Conservation (phyloP, 371 early-diverging fungal species). For the Mortierella sp. region DNA sequence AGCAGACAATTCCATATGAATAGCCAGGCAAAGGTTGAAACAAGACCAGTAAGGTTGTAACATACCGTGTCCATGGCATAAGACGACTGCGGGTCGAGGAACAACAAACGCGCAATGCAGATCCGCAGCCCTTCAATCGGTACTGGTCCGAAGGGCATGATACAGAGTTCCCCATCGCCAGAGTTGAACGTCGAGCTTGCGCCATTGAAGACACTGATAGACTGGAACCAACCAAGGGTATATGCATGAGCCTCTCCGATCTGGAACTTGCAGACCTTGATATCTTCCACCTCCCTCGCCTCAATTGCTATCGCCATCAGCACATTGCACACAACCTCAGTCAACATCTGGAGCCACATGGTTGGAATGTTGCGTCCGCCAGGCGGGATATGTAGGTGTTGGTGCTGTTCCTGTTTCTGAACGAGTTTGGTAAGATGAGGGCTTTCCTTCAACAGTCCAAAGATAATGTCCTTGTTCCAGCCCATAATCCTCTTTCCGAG, state of each 20-base stretch:
- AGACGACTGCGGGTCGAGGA: slow-evolving; percentile 43
- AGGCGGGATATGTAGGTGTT: slow-evolving; percentile 10
- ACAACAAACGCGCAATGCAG: slow-evolving; percentile 37
- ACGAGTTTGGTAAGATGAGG: slow-evolving; percentile 21
- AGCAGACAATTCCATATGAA: neutral
- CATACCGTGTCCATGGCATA: slow-evolving; percentile 52
- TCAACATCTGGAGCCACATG: slow-evolving; percentile 46
- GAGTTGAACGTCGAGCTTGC: neutral
- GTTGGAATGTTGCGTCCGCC: slow-evolving; percentile 30
- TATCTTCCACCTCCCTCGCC: slow-evolving; percentile 37
- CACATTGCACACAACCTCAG: slow-evolving; percentile 49
- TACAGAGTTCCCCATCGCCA: slow-evolving; percentile 35
- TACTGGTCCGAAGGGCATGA: slow-evolving; percentile 42
- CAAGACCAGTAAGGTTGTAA: neutral
- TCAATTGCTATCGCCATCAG: slow-evolving; percentile 56
- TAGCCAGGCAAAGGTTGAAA: neutral
- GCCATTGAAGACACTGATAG: slow-evolving; percentile 21
- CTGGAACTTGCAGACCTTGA: slow-evolving; percentile 47
- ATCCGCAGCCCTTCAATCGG: slow-evolving; percentile 33
- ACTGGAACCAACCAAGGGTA: slow-evolving; percentile 50
- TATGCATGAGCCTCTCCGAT: slow-evolving; percentile 44
- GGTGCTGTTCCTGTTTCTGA: slow-evolving; percentile 45
- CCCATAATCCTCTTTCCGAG: slow-evolving; percentile 41
- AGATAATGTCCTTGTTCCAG: slow-evolving; percentile 49
- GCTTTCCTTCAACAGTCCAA: slow-evolving; percentile 42